Evolutionary conservation across 192 early-diverging fungal genomes (phyloP), one percentile per base, ranked within the genome.

Genomic region (Coemansia sp.): DNA sequence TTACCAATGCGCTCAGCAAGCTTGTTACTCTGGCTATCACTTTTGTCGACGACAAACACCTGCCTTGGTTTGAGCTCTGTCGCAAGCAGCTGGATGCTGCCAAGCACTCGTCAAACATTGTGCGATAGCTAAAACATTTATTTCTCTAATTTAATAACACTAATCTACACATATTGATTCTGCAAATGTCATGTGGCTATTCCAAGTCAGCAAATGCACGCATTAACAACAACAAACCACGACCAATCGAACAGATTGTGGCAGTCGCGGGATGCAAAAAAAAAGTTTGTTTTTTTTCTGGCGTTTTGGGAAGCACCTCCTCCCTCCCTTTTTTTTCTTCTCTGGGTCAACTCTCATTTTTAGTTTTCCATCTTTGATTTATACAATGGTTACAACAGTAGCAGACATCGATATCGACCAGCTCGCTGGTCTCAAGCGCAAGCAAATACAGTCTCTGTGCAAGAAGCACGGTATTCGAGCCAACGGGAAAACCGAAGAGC

Each of bases 21-120:
- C 53, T 78, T 21, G 38, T 71, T 4, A 67, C 67, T 1, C 48
- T 78, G 33, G 74, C 74, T 8, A 71, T 78, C 24, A 78, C 74
- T 3, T 78, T 78, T 78, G 74, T 78, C 9, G 68, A 71, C 17
- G 74, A 78, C 61, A 54, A 60, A 30, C 74, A 78, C 25, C 47
- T 78, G 44, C n/a, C 61, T 7, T 78, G 74, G 74, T 78, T 78
- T 58, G 68, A 78, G 41, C 44, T 54, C 0, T 67, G 68, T 9
- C 64, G 68, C 47, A 71, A 60, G 50, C 57, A 64, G 27, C 54
- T 78, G 2, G 64, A 63, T 37, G 54, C 51, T 19, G 13, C 61
- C 9, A 61, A 67, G 61, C 30, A 64, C 18, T 21, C 30, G 4
- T 53, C 62, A 13, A 45, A 54, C 10, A 41, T 77, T 42, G 64